phyloP scores from a whole-genome alignment of 2,329 filamentous ascomycete genomes.

The Alternaria incomplexa region DNA sequence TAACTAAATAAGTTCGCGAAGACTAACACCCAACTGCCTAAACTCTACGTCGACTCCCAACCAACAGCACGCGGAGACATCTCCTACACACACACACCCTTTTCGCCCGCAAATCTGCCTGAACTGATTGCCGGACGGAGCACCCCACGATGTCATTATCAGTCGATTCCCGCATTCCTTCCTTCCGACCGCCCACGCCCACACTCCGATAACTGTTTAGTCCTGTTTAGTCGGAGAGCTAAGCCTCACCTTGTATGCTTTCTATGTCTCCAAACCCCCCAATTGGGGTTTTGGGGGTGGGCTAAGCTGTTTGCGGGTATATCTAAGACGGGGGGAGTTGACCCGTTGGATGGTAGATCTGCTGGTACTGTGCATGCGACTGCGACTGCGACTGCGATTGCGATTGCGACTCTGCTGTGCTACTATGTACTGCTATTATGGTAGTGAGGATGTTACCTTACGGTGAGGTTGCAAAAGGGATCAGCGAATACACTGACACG shows the following conservation, averaged over 20 bases:
- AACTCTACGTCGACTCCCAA: not conserved
- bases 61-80: not conserved
- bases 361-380: not conserved
- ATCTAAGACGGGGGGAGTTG: not conserved
- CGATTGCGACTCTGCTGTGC: not conserved
- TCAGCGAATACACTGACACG: not conserved
- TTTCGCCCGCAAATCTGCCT: not conserved
- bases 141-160: not conserved
- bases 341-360: not conserved
- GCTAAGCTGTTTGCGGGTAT: not conserved
- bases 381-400: not conserved
- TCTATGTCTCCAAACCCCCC: not conserved
- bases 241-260: not conserved
- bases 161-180: not conserved
- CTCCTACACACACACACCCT: not conserved
- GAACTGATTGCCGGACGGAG: not conserved
- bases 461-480: not conserved
- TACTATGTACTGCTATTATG: not conserved
- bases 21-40: not conserved
- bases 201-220: not conserved
- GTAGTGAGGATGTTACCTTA: not conserved
- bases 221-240: not conserved
- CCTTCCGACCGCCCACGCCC: not conserved
- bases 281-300: not conserved
- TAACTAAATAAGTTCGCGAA: not conserved